Percentiles rank a stretch among this genome's conserved stretches.
These are phyloP conservation scores for Xylariales sp. DNA, from an alignment of 2,329 filamentous ascomycete species.

Conservation along the genomic window DNA sequence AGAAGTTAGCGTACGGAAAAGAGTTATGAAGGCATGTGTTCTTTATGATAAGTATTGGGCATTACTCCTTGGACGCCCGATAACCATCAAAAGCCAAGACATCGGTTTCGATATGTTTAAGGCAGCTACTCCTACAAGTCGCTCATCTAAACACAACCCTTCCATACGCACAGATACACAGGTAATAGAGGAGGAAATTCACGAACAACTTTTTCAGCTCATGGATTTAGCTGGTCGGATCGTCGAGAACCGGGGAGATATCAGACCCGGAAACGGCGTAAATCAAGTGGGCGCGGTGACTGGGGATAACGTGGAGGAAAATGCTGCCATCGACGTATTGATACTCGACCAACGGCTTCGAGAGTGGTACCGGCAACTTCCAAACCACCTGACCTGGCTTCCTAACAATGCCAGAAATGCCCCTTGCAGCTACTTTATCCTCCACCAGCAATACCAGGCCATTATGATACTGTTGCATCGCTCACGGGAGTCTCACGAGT, in stretches of 20 bases:
- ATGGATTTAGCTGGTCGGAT: constrained; percentile 34
- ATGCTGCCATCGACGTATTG: neutral
- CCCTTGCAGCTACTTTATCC: constrained; percentile 36
- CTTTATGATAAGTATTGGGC: constrained; percentile 39
- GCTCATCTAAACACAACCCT: neutral
- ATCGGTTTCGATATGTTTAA: constrained; percentile 22
- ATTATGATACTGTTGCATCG: constrained; percentile 31
- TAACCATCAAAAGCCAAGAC: constrained; percentile 32
- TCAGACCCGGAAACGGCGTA: neutral
- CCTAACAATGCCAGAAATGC: constrained; percentile 32
- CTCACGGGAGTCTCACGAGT: constrained; percentile 13
- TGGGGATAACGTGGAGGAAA: constrained; percentile 7
- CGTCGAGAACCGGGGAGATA: constrained; percentile 16
- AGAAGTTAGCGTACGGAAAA: constrained; percentile 32
- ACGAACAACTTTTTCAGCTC: constrained; percentile 35
- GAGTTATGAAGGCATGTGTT: constrained; percentile 38
- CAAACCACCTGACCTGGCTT: constrained; percentile 31
- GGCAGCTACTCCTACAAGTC: neutral
- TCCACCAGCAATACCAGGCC: constrained; percentile 38
- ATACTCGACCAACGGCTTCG: constrained; percentile 33
- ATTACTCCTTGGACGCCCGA: constrained; percentile 34
- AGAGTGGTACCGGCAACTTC: constrained; percentile 37
- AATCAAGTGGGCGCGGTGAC: neutral
- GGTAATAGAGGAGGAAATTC: constrained; percentile 31
- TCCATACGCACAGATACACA: neutral